These are phyloP conservation scores for Picocystis sp. DNA, from an alignment of 163 green algal genomes.

Conservation along the genomic window DNA sequence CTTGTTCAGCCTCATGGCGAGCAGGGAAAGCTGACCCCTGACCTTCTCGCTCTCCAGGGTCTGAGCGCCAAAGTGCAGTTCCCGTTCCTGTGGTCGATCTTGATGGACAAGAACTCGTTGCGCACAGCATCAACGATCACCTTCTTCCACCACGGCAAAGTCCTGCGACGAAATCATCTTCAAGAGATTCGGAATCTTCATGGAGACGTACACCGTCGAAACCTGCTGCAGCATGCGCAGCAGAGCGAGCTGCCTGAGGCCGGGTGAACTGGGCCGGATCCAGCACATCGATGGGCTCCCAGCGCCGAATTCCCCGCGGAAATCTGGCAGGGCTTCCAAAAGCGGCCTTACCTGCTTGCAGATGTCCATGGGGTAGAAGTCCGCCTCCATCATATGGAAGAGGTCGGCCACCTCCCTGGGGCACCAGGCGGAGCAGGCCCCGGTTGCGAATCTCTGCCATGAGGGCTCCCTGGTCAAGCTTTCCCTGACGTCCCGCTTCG, in stretches of 20 bases:
- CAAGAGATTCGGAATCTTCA: slow-evolving; percentile 58
- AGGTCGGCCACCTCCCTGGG: slow-evolving; percentile 35
- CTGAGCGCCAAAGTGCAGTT: slow-evolving; percentile 72
- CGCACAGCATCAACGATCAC: slow-evolving; percentile 81
- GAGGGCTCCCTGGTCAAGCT: slow-evolving; percentile 61
- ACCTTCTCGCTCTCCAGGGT: slow-evolving; percentile 44
- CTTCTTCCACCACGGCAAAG: slow-evolving; percentile 55
- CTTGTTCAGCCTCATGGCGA: slow-evolving; percentile 54
- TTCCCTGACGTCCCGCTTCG: slow-evolving; percentile 27
- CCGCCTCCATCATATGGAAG: slow-evolving; percentile 56
- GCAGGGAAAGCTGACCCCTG: slow-evolving; percentile 33
- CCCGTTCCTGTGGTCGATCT: slow-evolving; percentile 75
- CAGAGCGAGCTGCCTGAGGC: slow-evolving; percentile 51
- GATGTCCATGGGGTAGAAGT: slow-evolving; percentile 85
- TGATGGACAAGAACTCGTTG: slow-evolving; percentile 60
- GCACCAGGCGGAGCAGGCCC: slow-evolving; percentile 19
- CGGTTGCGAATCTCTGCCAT: slow-evolving; percentile 44
- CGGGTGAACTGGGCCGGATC: slow-evolving; percentile 39
- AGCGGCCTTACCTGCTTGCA: slow-evolving; percentile 57
- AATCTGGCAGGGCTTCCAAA: slow-evolving; percentile 41
- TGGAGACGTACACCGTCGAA: slow-evolving; percentile 71
- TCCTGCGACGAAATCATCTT: slow-evolving; percentile 50
- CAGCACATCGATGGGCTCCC: slow-evolving; percentile 41
- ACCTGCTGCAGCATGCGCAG: slow-evolving; percentile 80
- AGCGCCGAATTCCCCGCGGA: slow-evolving; percentile 7